A percentile compares a stretch with the other conserved stretches of the same genome.
Evolutionary conservation across 2,329 filamentous ascomycete species (phyloP).

Genomic region (Trichophyton rubrum): DNA sequence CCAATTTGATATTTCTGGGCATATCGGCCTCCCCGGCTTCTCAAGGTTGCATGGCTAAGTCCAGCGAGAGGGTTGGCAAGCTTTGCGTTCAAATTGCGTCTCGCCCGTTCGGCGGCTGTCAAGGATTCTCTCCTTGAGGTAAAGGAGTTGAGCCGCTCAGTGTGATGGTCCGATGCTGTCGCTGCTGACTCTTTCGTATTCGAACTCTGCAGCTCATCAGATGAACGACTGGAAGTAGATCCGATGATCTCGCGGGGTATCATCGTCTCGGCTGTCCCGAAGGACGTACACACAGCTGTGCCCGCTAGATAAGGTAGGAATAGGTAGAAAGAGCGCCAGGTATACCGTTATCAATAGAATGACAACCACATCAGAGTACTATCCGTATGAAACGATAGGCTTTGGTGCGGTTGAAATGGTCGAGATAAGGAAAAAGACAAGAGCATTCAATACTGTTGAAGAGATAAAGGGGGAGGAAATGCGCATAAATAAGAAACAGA

Average conservation of each 20-base stretch:
- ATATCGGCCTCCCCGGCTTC: constrained; percentile 46
- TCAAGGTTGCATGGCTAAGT: constrained; percentile 39
- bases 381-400: neutral
- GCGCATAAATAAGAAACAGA: neutral
- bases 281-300: neutral
- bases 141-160: constrained; percentile 10
- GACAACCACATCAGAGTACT: neutral
- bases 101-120: constrained; percentile 29
- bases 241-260: neutral
- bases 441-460: neutral
- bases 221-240: constrained; percentile 9
- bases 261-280: neutral
- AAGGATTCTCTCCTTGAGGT: constrained; percentile 11
- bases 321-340: neutral
- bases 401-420: neutral
- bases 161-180: neutral
- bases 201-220: constrained; percentile 10
- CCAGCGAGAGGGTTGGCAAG: constrained; percentile 43
- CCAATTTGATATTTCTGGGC: constrained; percentile 44
- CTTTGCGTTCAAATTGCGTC: constrained; percentile 36
- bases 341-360: neutral
- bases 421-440: neutral
- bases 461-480: neutral
- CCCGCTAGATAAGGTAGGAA: neutral
- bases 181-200: constrained; percentile 5